Conservation (phyloP, 495 filamentous ascomycete genomes). For the Daldinia grandis region DNA sequence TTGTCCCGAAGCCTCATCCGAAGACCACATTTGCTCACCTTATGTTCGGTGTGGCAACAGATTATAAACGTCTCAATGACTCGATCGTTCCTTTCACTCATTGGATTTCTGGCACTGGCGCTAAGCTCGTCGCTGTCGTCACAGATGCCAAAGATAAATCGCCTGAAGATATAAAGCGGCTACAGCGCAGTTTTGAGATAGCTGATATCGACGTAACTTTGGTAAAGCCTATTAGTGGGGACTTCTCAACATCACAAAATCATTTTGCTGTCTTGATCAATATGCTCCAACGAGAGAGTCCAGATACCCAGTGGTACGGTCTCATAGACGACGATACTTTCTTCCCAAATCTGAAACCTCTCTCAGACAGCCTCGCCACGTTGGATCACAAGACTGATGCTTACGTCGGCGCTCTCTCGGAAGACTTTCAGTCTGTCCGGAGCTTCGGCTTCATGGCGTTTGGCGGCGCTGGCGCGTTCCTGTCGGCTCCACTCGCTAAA, state of each 20-base stretch:
- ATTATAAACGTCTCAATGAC: constrained; percentile 61
- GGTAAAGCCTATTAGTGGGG: constrained; percentile 60
- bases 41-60: constrained; percentile 67
- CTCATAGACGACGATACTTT: constrained; percentile 80
- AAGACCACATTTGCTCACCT: constrained; percentile 46
- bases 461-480: constrained; percentile 74
- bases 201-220: constrained; percentile 63
- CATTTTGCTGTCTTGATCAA: constrained; percentile 70
- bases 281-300: constrained; percentile 61
- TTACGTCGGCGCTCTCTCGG: constrained; percentile 71
- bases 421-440: constrained; percentile 66
- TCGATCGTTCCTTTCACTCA: constrained; percentile 65
- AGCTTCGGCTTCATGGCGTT: constrained; percentile 72
- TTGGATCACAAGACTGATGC: constrained; percentile 62
- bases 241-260: constrained; percentile 59
- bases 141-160: constrained; percentile 55
- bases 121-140: constrained; percentile 64
- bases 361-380: constrained; percentile 54
- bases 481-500: constrained; percentile 66
- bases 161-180: constrained; percentile 33
- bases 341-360: constrained; percentile 68
- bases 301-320: constrained; percentile 68
- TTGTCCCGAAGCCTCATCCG: constrained; percentile 48
- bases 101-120: constrained; percentile 66
- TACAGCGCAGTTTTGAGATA: constrained; percentile 45